Evolutionary conservation across 306 rosid genomes (phyloP), one percentile per base, ranked within the genome.

Genomic region (Fragaria iinumae): DNA sequence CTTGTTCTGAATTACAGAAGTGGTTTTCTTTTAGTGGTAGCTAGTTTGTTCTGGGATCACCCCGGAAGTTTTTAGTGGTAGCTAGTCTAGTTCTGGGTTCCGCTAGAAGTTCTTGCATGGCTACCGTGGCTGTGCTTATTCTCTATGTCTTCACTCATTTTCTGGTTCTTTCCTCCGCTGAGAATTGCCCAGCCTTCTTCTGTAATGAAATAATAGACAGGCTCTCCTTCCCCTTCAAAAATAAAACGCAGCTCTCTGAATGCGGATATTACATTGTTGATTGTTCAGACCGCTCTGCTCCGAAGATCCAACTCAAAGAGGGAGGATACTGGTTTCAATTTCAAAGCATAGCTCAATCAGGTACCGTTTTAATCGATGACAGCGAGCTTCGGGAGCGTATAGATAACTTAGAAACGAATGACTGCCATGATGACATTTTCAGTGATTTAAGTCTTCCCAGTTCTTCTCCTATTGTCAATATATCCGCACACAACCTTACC

Each of bases 191-290:
- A 21, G 0, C 9, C 8, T 0, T 0, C 29, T 6, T 0, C 21
- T 52, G 80, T 34, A 47, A 11, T 43, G 8, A 5, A 0, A 0
- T 0, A 1, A 0, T 1, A 18, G 27, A 9, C 4, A 0, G 0
- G 0, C 20, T 69, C 34, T 0, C 0, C 8, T 57, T 12, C 16
- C 60, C 75, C 53, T 77, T 25, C 6, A 69, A 0, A 43, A 27
- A 0, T 0, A 0, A 0, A 50, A 11, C 0, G 0, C 8, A 56
- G 16, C 8, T 3, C 12, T 2, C 10, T 38, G 8, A 38, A 0
- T 69, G 75, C 6, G 70, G 75, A 0, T 57, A 8, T 16, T 29
- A 39, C 60, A 56, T 8, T 6, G 36, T 77, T 2, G 0, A 77
- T 57, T 77, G 60, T 8, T 7, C 62, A 1, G 1, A 12, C 0